A percentile compares a stretch with the other conserved stretches of the same genome.
phyloP scores from a whole-genome alignment of 495 filamentous ascomycete genomes.

The Aspergillus funiculosus region DNA sequence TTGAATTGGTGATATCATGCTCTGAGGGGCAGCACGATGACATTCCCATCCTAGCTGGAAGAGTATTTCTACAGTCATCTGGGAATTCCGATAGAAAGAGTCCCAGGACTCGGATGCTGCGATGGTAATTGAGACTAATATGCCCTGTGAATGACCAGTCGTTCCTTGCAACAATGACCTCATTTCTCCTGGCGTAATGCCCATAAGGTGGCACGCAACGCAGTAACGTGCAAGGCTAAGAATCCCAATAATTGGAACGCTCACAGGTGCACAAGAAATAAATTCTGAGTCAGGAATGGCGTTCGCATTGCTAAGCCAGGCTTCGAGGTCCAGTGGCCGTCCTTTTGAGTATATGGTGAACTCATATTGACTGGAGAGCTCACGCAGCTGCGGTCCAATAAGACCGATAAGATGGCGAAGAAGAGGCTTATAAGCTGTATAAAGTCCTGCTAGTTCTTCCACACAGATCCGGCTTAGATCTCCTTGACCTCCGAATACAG shows the following conservation, averaged over 20 bases:
- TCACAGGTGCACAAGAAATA: slow-evolving; percentile 27
- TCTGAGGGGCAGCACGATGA: slow-evolving; percentile 16
- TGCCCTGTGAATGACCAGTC: slow-evolving; percentile 33
- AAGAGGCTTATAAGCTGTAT: slow-evolving; percentile 18
- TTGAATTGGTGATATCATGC: background rate
- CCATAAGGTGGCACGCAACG: slow-evolving; percentile 24
- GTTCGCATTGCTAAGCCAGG: slow-evolving; percentile 20
- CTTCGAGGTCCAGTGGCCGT: slow-evolving; percentile 14
- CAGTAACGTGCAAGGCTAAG: slow-evolving; percentile 26
- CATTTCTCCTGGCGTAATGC: slow-evolving; percentile 23
- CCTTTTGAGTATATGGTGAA: slow-evolving; percentile 9
- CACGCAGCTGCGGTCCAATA: slow-evolving; percentile 14
- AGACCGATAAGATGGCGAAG: slow-evolving; percentile 11
- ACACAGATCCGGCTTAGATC: slow-evolving; percentile 20
- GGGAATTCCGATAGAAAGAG: slow-evolving; percentile 18
- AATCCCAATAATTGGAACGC: slow-evolving; percentile 29
- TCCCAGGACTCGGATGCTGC: slow-evolving; percentile 27
- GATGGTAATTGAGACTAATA: slow-evolving; percentile 24
- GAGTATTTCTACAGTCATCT: slow-evolving; percentile 9
- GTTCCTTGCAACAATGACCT: slow-evolving; percentile 18
- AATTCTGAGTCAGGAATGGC: slow-evolving; percentile 15
- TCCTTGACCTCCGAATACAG: slow-evolving; percentile 25
- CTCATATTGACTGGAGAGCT: slow-evolving; percentile 12
- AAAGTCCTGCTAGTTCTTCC: slow-evolving; percentile 19
- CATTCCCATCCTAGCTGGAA: slow-evolving; percentile 22